Evolutionary conservation across 2,329 filamentous ascomycete genomes (phyloP), one percentile per base, ranked within the genome.

Genomic region (Colletotrichum spinosum): DNA sequence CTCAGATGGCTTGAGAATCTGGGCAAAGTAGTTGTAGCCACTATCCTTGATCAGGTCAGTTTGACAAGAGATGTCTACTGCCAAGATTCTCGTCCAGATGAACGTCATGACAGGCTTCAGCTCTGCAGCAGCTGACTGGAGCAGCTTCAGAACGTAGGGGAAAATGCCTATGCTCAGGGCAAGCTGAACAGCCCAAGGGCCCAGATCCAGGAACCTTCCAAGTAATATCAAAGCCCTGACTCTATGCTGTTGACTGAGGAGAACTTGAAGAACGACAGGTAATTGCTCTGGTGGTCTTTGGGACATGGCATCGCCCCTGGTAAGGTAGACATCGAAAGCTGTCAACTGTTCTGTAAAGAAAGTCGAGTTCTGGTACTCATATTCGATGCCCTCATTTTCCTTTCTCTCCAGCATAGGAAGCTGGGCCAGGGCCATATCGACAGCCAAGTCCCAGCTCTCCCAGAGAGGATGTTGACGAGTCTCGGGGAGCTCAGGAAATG

Each of bases 31-130:
- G 72, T 93, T 93, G 74, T 97, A 98, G 7, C 96, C 96, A 72
- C 94, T 97, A 75, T 99, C 96, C 78, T 98, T 98, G 71, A 98
- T 88, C 11, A 99, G 83, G 76, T 99, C 96, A 68, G 90, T 90
- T 77, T 99, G 96, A 73, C 96, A 97, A 1, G 92, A 93, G 65
- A 96, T 90, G 74, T 99, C 96, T 6, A 99, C 96, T 8, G 96
- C 96, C 69, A 99, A 88, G 48, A 99, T 93, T 53, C 96, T 88
- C 6, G 96, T 94, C 96, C 96, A 99, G 68, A 99, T 99, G 77
- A 98, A 99, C 6, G 99, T 94, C 96, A 99, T 98, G 66, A 98
- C 94, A 0, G 96, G 95, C 74, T 98, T 98, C 67, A 99, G 81
- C 77, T 99, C 96, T 51, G 93, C 88, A 0, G 96, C 96, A 51